phyloP scores from a whole-genome alignment of 257 asterid genomes.

The Solanum bulbocastanum region DNA sequence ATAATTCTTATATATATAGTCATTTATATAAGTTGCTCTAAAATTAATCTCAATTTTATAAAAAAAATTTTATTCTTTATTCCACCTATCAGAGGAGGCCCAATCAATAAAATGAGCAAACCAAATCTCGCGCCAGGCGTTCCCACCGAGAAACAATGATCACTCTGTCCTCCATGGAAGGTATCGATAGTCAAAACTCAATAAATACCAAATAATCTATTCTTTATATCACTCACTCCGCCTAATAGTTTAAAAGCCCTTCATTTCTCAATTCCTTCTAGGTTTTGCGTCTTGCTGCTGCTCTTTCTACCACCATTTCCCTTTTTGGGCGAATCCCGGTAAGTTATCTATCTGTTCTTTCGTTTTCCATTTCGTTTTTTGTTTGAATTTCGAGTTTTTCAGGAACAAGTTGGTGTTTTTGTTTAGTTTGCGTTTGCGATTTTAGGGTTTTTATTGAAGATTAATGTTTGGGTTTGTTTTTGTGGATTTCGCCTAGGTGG shows the following conservation, averaged over 20 bases:
- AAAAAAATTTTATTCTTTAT: no score
- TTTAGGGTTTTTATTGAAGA: slow-evolving; percentile 7
- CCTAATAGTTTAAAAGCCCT: background rate
- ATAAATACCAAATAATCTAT: background rate
- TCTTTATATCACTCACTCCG: background rate
- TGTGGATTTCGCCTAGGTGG: background rate
- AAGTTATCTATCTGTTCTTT: background rate
- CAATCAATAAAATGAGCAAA: background rate
- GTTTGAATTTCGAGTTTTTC: background rate
- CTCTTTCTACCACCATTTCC: background rate
- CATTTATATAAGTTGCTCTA: no score
- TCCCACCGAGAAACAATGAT: background rate
- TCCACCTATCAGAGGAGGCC: no score
- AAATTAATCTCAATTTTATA: no score
- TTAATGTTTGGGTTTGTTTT: background rate
- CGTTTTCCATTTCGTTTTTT: background rate
- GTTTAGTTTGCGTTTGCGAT: background rate
- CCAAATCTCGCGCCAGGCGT: slow-evolving; percentile 7
- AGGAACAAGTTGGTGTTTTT: background rate
- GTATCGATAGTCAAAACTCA: background rate
- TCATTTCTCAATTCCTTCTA: background rate
- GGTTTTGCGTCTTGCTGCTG: background rate
- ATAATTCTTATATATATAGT: no score
- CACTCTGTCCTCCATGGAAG: background rate
- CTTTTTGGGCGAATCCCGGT: background rate